phyloP scores from a whole-genome alignment of 2,329 filamentous ascomycete genomes.

The Xylariaceae sp. region DNA sequence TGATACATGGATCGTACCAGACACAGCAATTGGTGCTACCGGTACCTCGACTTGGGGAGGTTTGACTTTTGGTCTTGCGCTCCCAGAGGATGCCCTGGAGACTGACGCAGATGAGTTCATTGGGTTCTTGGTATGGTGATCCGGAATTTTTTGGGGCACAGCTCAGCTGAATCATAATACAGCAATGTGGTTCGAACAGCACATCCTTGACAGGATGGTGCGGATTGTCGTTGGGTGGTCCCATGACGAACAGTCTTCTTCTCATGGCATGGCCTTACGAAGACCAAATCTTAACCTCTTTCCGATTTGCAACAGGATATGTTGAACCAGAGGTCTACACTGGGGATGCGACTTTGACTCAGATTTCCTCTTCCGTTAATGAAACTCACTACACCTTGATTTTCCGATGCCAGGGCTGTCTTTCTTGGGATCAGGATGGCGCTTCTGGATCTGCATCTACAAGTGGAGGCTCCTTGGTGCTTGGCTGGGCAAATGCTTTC shows the following conservation, averaged over 20 bases:
- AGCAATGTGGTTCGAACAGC: constrained; percentile 43
- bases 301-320: constrained; percentile 57
- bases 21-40: constrained; percentile 15
- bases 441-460: constrained; percentile 40
- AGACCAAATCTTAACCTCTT: constrained; percentile 50
- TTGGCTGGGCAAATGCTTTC: constrained; percentile 54
- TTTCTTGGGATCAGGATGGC: constrained; percentile 48
- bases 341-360: constrained; percentile 57
- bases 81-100: constrained; percentile 44
- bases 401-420: constrained; percentile 60
- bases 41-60: constrained; percentile 37
- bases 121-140: constrained; percentile 46
- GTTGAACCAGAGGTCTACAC: constrained; percentile 53
- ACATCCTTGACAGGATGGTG: constrained; percentile 51
- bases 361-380: constrained; percentile 55
- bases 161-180: constrained; percentile 7
- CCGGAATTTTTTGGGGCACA: not conserved
- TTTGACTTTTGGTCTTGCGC: constrained; percentile 50
- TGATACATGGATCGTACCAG: constrained; percentile 42
- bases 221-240: constrained; percentile 50
- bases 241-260: constrained; percentile 56
- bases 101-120: constrained; percentile 53
- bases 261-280: constrained; percentile 54
- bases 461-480: constrained; percentile 36
- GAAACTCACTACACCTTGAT: constrained; percentile 56